Evolutionary conservation across 1,284 basidiomycete species (phyloP), one percentile per base, ranked within the genome.

Genomic region (Ganoderma lucidum): DNA sequence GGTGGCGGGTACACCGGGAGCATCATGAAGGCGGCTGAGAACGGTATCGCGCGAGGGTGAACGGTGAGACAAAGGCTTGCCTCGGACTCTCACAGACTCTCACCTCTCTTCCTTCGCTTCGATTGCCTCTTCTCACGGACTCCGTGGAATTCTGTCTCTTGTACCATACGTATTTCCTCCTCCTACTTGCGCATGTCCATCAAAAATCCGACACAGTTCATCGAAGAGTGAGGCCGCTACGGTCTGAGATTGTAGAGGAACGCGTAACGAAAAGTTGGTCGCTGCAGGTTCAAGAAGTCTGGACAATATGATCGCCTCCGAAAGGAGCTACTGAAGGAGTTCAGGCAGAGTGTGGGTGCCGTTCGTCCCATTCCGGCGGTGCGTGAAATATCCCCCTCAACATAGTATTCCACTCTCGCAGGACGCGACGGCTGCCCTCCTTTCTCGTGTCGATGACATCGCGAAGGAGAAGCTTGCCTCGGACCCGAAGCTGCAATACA

Each of bases 301-400:
- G 93, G 92, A 37, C 91, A 93, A 80, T 93, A 93, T 74, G 92
- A 93, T 74, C 87, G 90, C 48, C 78, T 93, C 69, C 84, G 92
- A 62, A 86, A 87, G 59, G 88, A 93, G 75, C 81, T 94, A 28
- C 78, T 93, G 65, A 75, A 83, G 10, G 83, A 90, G 75, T 93
- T 93, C 78, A 87, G 88, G 74, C 84, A 83, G 74, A 86, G 88
- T 74, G 93, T 92, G 78, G 75, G 89, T 82, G 53, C 53, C 6
- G 15, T 19, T 56, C 30, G 45, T 66, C 65, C 70, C 58, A 41
- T 37, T 37, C 51, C 41, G 48, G 67, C 68, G 66, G 67, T 69
- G 63, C 65, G 62, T 64, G 56, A 63, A 65, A 45, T 60, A 56
- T 48, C 64, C 66, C 63, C 65, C 73, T 70, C 69, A 62, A 63